A percentile compares a stretch with the other conserved stretches of the same genome.
phyloP scores from a whole-genome alignment of 2,329 filamentous ascomycete genomes.

The Pezicula carpinea region DNA sequence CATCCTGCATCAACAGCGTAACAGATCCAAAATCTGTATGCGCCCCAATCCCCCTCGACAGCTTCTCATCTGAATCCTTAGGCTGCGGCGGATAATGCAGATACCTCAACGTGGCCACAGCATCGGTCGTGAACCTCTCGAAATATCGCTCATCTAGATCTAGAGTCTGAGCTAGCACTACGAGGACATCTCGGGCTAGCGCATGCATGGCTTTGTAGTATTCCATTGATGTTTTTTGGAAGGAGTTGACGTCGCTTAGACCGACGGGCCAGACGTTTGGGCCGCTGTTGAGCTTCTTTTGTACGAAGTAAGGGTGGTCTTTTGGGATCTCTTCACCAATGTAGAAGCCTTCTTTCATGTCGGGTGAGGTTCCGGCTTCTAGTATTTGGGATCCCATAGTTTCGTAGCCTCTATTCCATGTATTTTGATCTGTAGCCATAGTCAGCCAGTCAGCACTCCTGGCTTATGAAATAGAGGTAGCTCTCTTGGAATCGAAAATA shows the following conservation, averaged over 20 bases:
- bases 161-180: slow-evolving; percentile 36
- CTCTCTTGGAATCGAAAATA: slow-evolving; percentile 6
- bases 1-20: slow-evolving; percentile 47
- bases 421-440: slow-evolving; percentile 27
- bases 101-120: slow-evolving; percentile 36
- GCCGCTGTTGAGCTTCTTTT: slow-evolving; percentile 32
- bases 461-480: neutral
- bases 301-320: slow-evolving; percentile 29
- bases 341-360: slow-evolving; percentile 40
- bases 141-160: slow-evolving; percentile 35
- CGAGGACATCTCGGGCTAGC: slow-evolving; percentile 36
- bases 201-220: slow-evolving; percentile 35
- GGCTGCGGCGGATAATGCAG: slow-evolving; percentile 44
- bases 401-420: slow-evolving; percentile 43
- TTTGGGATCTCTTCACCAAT: slow-evolving; percentile 35
- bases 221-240: slow-evolving; percentile 32
- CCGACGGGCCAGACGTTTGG: slow-evolving; percentile 37
- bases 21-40: slow-evolving; percentile 49
- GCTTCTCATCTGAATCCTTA: slow-evolving; percentile 14
- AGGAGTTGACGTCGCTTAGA: slow-evolving; percentile 16
- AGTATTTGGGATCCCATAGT: slow-evolving; percentile 39
- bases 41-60: slow-evolving; percentile 35
- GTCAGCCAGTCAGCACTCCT: slow-evolving; percentile 12
- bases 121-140: slow-evolving; percentile 33
- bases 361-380: slow-evolving; percentile 36